Base-by-base conservation (phyloP, 805 yeast species). In the Hyphopichia homilentoma region DNA sequence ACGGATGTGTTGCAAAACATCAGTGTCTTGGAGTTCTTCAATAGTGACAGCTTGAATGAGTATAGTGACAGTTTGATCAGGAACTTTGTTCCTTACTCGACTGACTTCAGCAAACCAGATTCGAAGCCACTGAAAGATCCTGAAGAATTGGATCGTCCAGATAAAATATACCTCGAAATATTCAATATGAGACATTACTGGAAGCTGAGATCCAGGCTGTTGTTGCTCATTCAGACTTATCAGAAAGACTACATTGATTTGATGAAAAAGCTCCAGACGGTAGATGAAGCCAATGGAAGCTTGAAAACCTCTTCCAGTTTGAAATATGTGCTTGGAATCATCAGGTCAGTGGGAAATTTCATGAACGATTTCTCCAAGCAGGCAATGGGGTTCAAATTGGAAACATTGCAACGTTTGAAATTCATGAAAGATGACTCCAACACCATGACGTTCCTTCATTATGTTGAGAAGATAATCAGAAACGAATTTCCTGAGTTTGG, bases 341-440 rank as follows among this genome's bases (percentile, higher is more conserved):
- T 93, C 40, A 66, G 89, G 41, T 81, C 89, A 4, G 93, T 93
- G 31, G 99, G 98, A 38, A 93, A 93, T 56, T 90, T 81, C 55
- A 93, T 93, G 98, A 93, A 94, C 54, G 96, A 88, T 48, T 67
- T 78, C n/a, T 70, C 86, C 2, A 89, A 88, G 47, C 95, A 88
- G 54, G 97, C 97, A 1, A 73, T 76, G 43, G 99, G 99, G 3
- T 94, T 94, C 70, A 83, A 84, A 48, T 65, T 93, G 38, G 81
- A 85, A 27, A 85, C 96, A n/a, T 68, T 93, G 33, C 96, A 88
- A 50, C 68, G 97, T 45, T 70, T 93, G 37, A 85, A 83, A 20
- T 88, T 94, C 45, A 81, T 94, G 61, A 93, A 93, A 53, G 96
- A 90, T 58, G 87, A 83, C 17, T 75, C 79, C 38, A 89, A 90